phyloP scores from a whole-genome alignment of 176 grass and related monocot genomes.

The Elaeis guineensis region DNA sequence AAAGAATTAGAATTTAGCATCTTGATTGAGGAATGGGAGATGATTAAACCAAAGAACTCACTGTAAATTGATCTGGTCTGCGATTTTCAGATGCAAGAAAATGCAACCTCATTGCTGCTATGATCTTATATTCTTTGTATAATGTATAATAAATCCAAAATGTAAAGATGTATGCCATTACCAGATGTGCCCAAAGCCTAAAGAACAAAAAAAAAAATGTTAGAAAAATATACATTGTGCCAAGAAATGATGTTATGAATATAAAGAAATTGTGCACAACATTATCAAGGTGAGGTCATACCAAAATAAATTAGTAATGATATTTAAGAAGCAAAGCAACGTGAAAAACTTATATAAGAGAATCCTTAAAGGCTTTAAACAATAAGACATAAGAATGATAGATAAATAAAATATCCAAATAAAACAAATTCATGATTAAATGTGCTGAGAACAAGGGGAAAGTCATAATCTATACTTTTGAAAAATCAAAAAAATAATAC shows the following conservation, averaged over 20 bases:
- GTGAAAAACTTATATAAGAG: too few species aligned
- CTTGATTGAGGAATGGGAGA: too few species aligned
- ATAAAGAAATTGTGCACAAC: too few species aligned
- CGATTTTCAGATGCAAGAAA: slow-evolving; percentile 83
- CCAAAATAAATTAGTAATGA: too few species aligned
- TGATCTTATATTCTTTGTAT: slow-evolving; percentile 77
- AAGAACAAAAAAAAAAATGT: neutral
- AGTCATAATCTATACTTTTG: neutral
- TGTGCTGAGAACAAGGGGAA: neutral
- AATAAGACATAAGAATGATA: neutral
- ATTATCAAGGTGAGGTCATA: too few species aligned
- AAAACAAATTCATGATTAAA: neutral
- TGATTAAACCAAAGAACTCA: slow-evolving; percentile 30
- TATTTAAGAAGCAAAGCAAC: too few species aligned
- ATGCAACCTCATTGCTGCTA: slow-evolving; percentile 80
- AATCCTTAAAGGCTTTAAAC: too few species aligned
- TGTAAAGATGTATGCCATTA: slow-evolving; percentile 67
- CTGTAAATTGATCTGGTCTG: slow-evolving; percentile 80
- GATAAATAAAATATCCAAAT: neutral
- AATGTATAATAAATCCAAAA: slow-evolving; percentile 76
- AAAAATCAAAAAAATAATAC: too few species aligned
- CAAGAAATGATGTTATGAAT: too few species aligned
- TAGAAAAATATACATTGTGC: neutral
- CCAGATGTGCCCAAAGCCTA: slow-evolving; percentile 82
- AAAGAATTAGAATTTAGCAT: too few species aligned